A percentile compares a stretch with the other conserved stretches of the same genome.
These are phyloP conservation scores for Trametes cinnabarina DNA, from an alignment of 768 basidiomycete species.

Conservation along the genomic window DNA sequence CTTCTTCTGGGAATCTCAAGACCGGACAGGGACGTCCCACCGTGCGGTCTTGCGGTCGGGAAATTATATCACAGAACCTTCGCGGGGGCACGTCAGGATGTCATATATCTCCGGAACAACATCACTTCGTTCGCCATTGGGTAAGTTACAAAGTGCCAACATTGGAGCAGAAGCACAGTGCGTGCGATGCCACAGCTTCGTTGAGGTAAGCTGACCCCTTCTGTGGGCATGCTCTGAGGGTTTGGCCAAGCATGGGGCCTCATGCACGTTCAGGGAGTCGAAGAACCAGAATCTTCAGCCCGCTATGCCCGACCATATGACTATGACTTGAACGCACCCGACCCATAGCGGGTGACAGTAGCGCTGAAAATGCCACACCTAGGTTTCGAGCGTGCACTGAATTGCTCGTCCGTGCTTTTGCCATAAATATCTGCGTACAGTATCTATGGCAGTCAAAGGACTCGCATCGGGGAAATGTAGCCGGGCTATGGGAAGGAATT, in stretches of 20 bases:
- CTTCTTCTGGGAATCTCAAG: neutral
- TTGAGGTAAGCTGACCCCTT: neutral
- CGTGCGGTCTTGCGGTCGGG: neutral
- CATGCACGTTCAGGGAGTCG: neutral
- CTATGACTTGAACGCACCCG: neutral
- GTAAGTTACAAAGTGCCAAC: neutral
- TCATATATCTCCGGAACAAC: no score
- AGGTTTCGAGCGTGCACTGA: no score
- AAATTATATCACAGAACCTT: conserved; percentile 3
- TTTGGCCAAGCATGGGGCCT: neutral
- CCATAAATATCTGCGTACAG: no score
- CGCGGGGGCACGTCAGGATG: neutral
- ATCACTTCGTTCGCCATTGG: no score
- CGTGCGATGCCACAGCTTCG: neutral
- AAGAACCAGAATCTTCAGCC: neutral
- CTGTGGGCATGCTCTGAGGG: neutral
- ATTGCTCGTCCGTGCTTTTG: no score
- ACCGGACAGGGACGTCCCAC: neutral
- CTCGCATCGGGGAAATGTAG: conserved; percentile 17
- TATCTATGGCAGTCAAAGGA: neutral
- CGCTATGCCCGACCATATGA: neutral
- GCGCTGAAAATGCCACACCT: no score
- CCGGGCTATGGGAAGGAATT: conserved; percentile 11
- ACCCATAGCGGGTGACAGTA: no score
- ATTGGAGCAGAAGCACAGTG: neutral